Conservation (phyloP, 2,329 filamentous ascomycete genomes). For the Hymenoscyphus occultus region DNA sequence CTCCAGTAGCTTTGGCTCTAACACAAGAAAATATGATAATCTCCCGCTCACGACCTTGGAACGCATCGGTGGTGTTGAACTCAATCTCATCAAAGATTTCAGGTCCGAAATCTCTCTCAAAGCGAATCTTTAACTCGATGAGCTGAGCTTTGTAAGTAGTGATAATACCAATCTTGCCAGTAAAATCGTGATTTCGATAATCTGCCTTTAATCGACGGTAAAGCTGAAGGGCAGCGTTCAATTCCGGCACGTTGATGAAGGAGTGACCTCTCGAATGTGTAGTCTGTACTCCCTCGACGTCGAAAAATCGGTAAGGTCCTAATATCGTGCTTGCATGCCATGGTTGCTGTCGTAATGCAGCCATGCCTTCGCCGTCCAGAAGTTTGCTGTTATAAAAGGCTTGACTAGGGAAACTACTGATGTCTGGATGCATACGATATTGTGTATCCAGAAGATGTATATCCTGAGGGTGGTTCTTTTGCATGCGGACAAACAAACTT, state of each 20-base stretch:
- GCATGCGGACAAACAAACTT: slow-evolving; percentile 97
- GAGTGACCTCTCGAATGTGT: slow-evolving; percentile 82
- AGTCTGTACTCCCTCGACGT: slow-evolving; percentile 84
- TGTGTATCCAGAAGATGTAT: slow-evolving; percentile 96
- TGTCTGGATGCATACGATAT: slow-evolving; percentile 98
- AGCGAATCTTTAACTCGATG: slow-evolving; percentile 72
- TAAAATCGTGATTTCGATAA: slow-evolving; percentile 65
- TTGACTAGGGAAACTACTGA: slow-evolving; percentile 83
- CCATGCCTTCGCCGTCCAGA: slow-evolving; percentile 83
- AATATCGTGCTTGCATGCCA: slow-evolving; percentile 85
- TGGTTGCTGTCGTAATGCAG: slow-evolving; percentile 66
- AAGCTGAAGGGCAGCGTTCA: slow-evolving; percentile 80
- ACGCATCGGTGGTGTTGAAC: slow-evolving; percentile 98
- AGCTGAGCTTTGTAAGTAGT: slow-evolving; percentile 97
- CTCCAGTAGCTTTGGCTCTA: slow-evolving; percentile 84
- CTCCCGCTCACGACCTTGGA: slow-evolving; percentile 94
- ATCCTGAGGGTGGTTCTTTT: slow-evolving; percentile 81
- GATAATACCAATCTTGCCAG: slow-evolving; percentile 90
- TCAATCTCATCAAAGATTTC: slow-evolving; percentile 76
- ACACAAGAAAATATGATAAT: slow-evolving; percentile 99
- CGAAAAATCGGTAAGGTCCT: slow-evolving; percentile 94
- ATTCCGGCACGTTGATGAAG: slow-evolving; percentile 81
- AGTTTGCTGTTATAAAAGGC: slow-evolving; percentile 91
- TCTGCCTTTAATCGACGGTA: slow-evolving; percentile 77
- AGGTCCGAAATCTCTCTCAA: slow-evolving; percentile 69